phyloP scores from a whole-genome alignment of 345 rosid genomes.

The Pseudoturritis turrita region DNA sequence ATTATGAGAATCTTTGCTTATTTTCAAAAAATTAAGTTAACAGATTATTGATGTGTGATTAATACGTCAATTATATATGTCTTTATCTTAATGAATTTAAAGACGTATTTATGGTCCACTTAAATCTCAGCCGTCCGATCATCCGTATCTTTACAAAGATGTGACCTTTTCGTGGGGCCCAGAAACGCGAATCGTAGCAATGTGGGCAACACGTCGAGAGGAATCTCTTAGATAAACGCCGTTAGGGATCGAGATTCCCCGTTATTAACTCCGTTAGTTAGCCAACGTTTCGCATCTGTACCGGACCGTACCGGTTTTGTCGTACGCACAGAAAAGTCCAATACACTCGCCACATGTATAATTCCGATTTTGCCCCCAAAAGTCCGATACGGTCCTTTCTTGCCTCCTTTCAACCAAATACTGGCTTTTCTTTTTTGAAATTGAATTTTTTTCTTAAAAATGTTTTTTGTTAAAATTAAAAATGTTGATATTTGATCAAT shows the following conservation, averaged over 20 bases:
- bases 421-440: background rate
- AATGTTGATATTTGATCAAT: no score
- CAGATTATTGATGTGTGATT: constrained; percentile 7
- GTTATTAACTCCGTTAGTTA: constrained; percentile 19
- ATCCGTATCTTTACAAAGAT: constrained; percentile 4
- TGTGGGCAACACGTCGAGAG: constrained; percentile 31
- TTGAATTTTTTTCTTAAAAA: no score
- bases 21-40: background rate
- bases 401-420: background rate
- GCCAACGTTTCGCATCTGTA: constrained; percentile 3
- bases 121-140: constrained; percentile 23
- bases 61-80: constrained; percentile 14
- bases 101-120: constrained; percentile 17
- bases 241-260: constrained; percentile 24
- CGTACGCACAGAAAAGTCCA: constrained; percentile 7
- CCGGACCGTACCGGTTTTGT: constrained; percentile 34
- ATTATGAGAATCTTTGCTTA: constrained; percentile 23
- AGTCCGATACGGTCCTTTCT: background rate
- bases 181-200: constrained; percentile 20
- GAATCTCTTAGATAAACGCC: constrained; percentile 19
- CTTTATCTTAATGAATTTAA: background rate
- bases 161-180: constrained; percentile 13
- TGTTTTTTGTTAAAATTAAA: no score
- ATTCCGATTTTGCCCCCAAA: constrained; percentile 6
- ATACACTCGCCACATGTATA: background rate